Evolutionary conservation across 257 asterid genomes (phyloP).

Genomic region (Linderniella brevidens): DNA sequence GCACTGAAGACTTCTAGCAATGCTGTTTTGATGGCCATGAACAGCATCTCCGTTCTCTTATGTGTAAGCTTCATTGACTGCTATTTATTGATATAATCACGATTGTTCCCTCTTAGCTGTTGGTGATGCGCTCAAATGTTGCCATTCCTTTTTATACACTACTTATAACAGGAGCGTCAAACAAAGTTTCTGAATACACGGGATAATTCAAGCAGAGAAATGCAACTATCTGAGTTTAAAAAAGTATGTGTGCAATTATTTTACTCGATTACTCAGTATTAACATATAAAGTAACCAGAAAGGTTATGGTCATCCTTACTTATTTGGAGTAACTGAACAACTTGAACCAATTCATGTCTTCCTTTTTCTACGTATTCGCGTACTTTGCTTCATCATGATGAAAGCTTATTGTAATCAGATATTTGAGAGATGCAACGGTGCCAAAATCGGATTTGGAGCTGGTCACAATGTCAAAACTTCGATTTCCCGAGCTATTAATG

Average conservation of each 20-base stretch:
- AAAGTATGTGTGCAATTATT: conserved; percentile 25
- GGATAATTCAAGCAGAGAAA: conserved; percentile 28
- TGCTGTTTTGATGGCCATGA: conserved; percentile 84
- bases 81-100: conserved; percentile 10
- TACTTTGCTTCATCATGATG: neutral
- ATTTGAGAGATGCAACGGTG: conserved; percentile 38
- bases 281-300: no score
- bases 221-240: conserved; percentile 39
- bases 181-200: conserved; percentile 33
- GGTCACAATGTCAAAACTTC: conserved; percentile 53
- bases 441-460: conserved; percentile 80
- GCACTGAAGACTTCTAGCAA: conserved; percentile 63
- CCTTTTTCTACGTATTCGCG: no score
- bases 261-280: neutral
- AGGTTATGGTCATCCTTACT: no score
- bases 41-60: conserved; percentile 56
- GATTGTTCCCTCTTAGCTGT: conserved; percentile 8
- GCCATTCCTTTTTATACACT: conserved; percentile 10
- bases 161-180: conserved; percentile 41
- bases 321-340: no score
- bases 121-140: conserved; percentile 5
- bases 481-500: conserved; percentile 49
- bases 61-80: conserved; percentile 38
- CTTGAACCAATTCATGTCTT: no score
- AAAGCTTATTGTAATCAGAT: conserved; percentile 38